Evolutionary conservation across 495 filamentous ascomycete species (phyloP).

Genomic region (Choiromyces venosus): DNA sequence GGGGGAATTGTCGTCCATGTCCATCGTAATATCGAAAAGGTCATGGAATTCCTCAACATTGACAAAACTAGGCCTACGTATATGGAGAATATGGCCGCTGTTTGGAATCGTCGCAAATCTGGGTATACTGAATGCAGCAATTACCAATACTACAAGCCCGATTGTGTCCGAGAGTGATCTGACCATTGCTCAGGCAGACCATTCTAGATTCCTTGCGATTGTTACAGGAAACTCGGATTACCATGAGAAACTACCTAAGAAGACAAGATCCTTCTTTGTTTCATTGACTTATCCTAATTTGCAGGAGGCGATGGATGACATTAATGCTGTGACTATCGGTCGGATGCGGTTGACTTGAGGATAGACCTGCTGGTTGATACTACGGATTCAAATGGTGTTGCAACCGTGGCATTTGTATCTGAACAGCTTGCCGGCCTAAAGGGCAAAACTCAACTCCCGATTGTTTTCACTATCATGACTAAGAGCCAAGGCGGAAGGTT

Average conservation of each 20-base stretch:
- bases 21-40: slow-evolving; percentile 76
- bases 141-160: slow-evolving; percentile 82
- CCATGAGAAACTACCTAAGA: slow-evolving; percentile 61
- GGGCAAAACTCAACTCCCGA: slow-evolving; percentile 65
- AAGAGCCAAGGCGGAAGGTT: slow-evolving; percentile 81
- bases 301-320: slow-evolving; percentile 51
- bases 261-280: slow-evolving; percentile 83
- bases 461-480: slow-evolving; percentile 92
- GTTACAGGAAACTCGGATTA: slow-evolving; percentile 65
- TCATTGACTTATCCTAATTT: slow-evolving; percentile 79
- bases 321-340: slow-evolving; percentile 71
- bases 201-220: slow-evolving; percentile 66
- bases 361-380: slow-evolving; percentile 87
- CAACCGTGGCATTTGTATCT: slow-evolving; percentile 67
- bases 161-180: slow-evolving; percentile 44
- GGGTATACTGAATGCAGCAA: slow-evolving; percentile 95
- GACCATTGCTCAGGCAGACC: slow-evolving; percentile 66
- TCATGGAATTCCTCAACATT: slow-evolving; percentile 81
- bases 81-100: slow-evolving; percentile 84
- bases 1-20: slow-evolving; percentile 89
- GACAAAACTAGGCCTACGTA: slow-evolving; percentile 93
- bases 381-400: slow-evolving; percentile 52
- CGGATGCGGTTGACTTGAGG: slow-evolving; percentile 87
- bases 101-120: slow-evolving; percentile 85
- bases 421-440: slow-evolving; percentile 77